These are phyloP conservation scores for Coemansia sp. DNA, from an alignment of 192 early-diverging fungal species.

Conservation along the genomic window DNA sequence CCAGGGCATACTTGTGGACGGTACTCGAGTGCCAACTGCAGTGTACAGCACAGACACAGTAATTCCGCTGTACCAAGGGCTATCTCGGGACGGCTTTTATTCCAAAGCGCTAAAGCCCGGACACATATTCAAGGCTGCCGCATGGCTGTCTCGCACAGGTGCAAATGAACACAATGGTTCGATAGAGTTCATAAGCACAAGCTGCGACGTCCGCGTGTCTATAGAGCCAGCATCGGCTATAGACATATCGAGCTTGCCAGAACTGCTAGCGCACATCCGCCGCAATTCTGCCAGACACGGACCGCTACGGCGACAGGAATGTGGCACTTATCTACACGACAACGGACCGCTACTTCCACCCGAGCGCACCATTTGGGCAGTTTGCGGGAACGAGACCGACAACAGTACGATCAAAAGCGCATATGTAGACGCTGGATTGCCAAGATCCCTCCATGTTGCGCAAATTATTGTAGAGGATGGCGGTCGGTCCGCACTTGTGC, in stretches of 20 bases:
- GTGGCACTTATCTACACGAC: constrained; percentile 11
- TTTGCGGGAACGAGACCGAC: neutral
- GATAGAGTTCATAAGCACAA: constrained; percentile 26
- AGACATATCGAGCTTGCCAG: constrained; percentile 19
- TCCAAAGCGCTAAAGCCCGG: constrained; percentile 18
- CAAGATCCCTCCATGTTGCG: constrained; percentile 31
- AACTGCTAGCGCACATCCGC: constrained; percentile 23
- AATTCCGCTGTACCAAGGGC: constrained; percentile 33
- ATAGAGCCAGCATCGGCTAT: constrained; percentile 13
- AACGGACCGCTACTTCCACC: constrained; percentile 11
- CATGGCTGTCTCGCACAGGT: constrained; percentile 9
- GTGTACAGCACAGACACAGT: constrained; percentile 24
- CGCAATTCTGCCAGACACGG: constrained; percentile 17
- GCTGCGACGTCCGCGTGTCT: constrained; percentile 13
- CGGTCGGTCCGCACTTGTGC: constrained; percentile 17
- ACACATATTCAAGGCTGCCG: constrained; percentile 19
- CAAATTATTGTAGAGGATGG: constrained; percentile 16
- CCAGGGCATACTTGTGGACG: constrained; percentile 21
- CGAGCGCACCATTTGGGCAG: constrained; percentile 26
- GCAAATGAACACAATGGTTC: neutral
- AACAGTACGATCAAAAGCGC: constrained; percentile 7
- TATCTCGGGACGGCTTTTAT: constrained; percentile 24
- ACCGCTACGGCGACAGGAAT: constrained; percentile 7
- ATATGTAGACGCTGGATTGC: constrained; percentile 27
- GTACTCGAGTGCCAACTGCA: constrained; percentile 32